Evolutionary conservation across 2,329 filamentous ascomycete species (phyloP).

Genomic region (Colletotrichum tropicicola): DNA sequence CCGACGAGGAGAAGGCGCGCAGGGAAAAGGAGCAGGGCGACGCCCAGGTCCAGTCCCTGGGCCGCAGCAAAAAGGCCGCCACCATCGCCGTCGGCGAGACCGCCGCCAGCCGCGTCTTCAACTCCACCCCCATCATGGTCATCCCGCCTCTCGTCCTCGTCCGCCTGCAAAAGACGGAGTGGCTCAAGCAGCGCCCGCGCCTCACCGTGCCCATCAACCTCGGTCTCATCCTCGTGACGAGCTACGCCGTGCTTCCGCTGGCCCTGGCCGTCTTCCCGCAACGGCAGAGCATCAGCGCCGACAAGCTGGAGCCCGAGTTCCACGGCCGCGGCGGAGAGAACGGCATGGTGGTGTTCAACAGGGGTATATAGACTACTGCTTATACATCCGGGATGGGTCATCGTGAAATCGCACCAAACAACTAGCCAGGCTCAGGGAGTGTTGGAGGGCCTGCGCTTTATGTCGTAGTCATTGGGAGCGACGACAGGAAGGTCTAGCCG

Average conservation of each 20-base stretch:
- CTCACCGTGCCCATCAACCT: slow-evolving; percentile 86
- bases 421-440: neutral
- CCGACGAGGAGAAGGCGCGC: slow-evolving; percentile 69
- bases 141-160: slow-evolving; percentile 89
- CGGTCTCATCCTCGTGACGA: slow-evolving; percentile 85
- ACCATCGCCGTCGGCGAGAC: slow-evolving; percentile 92
- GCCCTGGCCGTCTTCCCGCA: slow-evolving; percentile 94
- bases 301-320: slow-evolving; percentile 86
- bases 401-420: neutral
- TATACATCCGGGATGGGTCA: neutral
- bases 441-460: neutral
- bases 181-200: slow-evolving; percentile 80
- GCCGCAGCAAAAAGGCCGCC: slow-evolving; percentile 88
- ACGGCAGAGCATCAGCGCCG: slow-evolving; percentile 81
- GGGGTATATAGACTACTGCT: slow-evolving; percentile 73
- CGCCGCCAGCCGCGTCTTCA: slow-evolving; percentile 88
- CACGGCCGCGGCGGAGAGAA: slow-evolving; percentile 79
- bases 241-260: slow-evolving; percentile 86
- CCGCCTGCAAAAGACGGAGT: slow-evolving; percentile 82
- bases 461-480: neutral
- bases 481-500: slow-evolving; percentile 1
- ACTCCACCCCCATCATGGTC: slow-evolving; percentile 97
- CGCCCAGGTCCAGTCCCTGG: slow-evolving; percentile 73
- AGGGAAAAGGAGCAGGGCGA: slow-evolving; percentile 67
- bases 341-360: slow-evolving; percentile 94